Base-by-base conservation (phyloP, 163 green algal species). In the Scenedesmus sp. region DNA sequence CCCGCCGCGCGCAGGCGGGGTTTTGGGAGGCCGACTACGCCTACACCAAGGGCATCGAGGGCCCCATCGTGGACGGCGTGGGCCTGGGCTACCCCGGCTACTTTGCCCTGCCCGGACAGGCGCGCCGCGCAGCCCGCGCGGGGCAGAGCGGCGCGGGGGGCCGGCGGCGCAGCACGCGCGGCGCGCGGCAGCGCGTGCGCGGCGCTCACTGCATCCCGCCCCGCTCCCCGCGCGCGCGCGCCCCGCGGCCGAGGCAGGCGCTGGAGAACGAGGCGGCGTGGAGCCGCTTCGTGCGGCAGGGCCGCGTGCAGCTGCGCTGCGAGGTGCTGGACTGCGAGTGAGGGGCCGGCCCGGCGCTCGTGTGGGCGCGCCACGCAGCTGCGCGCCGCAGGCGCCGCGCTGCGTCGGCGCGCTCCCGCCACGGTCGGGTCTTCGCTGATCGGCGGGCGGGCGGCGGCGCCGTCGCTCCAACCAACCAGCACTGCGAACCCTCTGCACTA, bases 1-100 rank as follows among this genome's bases (percentile, higher is more conserved):
- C n/a, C n/a, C n/a, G n/a, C n/a, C n/a, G n/a, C n/a, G n/a, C n/a
- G 56, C 72, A 80, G 72, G 72, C 58, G 24, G 72, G 73, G 0
- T 81, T 81, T 15, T 81, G 73, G 73, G 73, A 81, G 5, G 63
- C 72, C 42, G 73, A 74, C 60, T 74, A 74, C 11, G 60, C 48
- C 4, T 73, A 73, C 73, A 58, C 33, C 20, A 81, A 81, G 58
- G 73, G 48, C 17, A 64, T 81, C 7, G 73, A 81, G 73, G 73
- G 73, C 5, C 47, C 60, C 60, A 81, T 81, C 28, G 47, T 74
- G 34, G 73, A 81, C 24, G 73, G 73, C 11, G 73, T 81, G 44
- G 73, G 73, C 0, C 60, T 81, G 45, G 73, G 73, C 0, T 81
- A 81, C 47, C 73, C 73, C 0, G 73, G 73, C n/a, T 80, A 72